A percentile compares a stretch with the other conserved stretches of the same genome.
phyloP scores from a whole-genome alignment of 2,329 filamentous ascomycete genomes.

The Metarhizium anisopliae region DNA sequence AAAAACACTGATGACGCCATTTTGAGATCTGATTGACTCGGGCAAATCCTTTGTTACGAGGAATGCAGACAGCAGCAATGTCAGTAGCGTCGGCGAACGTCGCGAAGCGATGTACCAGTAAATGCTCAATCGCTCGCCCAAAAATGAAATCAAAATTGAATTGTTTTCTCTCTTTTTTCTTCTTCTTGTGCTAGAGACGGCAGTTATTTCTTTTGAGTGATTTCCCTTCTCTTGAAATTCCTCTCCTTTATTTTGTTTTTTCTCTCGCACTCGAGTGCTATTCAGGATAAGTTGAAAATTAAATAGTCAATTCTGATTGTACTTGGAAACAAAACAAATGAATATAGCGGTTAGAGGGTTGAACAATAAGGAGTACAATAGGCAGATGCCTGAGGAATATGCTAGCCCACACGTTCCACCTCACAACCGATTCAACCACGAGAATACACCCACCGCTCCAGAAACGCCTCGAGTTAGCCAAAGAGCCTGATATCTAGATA shows the following conservation, averaged over 20 bases:
- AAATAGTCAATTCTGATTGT: slow-evolving; percentile 48
- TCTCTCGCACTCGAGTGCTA: slow-evolving; percentile 27
- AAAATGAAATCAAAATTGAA: slow-evolving; percentile 6
- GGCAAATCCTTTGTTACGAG: slow-evolving; percentile 16
- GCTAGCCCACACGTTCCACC: slow-evolving; percentile 26
- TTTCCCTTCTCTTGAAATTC: background rate
- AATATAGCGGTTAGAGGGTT: slow-evolving; percentile 25
- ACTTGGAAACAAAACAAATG: slow-evolving; percentile 25
- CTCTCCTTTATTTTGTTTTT: slow-evolving; percentile 12
- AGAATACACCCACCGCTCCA: slow-evolving; percentile 21
- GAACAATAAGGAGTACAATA: slow-evolving; percentile 32
- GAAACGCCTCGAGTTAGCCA: slow-evolving; percentile 19
- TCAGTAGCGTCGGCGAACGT: slow-evolving; percentile 9
- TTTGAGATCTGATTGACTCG: slow-evolving; percentile 23
- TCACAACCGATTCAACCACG: slow-evolving; percentile 25
- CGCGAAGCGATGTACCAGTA: slow-evolving; percentile 1
- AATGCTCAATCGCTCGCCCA: background rate
- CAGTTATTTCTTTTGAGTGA: slow-evolving; percentile 2
- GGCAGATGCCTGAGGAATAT: slow-evolving; percentile 23
- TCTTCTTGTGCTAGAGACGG: slow-evolving; percentile 7
- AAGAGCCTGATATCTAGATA: slow-evolving; percentile 9
- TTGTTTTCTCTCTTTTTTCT: slow-evolving; percentile 5
- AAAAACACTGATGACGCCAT: slow-evolving; percentile 99
- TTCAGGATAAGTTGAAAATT: slow-evolving; percentile 26
- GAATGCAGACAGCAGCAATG: slow-evolving; percentile 10